Evolutionary conservation across 2,329 filamentous ascomycete species (phyloP), one percentile per base, ranked within the genome.

Genomic region (Pezicula neosporulosa): DNA sequence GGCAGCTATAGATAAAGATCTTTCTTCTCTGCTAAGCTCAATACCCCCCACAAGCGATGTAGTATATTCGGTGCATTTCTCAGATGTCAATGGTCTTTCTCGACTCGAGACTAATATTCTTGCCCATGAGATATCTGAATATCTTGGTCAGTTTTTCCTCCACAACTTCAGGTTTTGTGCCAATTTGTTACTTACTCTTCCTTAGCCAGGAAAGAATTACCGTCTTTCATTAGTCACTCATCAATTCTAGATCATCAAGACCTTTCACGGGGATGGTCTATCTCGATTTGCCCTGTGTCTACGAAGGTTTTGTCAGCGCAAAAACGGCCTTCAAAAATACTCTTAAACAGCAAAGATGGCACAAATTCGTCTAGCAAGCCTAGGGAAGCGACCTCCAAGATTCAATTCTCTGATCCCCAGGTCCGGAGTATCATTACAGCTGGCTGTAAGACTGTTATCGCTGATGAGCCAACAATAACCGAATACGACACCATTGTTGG

Each of bases 391-490:
- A 50, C 24, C 15, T 57, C 50, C 10, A 53, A 55, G 15, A 49
- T 60, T 33, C 49, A 33, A 16, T 42, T 57, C 18, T 51, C 54
- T 2, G 56, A 59, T 38, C 16, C 55, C 16, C 49, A 52, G 47
- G 47, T 58, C 21, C 54, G 53, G 27, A 52, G 55, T 28, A 50
- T 60, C 39, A 57, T 58, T 28, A 56, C 38, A n/a, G 42, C 52
- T 13, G 55, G 59, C 18, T 61, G 59, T 41, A 54, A 59, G n/a
- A 50, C 44, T 10, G 51, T 58, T 13, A 63, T 63, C 48, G 52
- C 54, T 44, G 74, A 73, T 6, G 78, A 82, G 57, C 75, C 77
- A 8, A 72, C 75, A 21, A 71, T 81, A 54, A 81, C 78, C 1
- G 72, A 70, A 38, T 81, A 75, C 56, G 78, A 81, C 60, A 65